phyloP scores from a whole-genome alignment of 768 basidiomycete genomes.

The Mycena vitilis region DNA sequence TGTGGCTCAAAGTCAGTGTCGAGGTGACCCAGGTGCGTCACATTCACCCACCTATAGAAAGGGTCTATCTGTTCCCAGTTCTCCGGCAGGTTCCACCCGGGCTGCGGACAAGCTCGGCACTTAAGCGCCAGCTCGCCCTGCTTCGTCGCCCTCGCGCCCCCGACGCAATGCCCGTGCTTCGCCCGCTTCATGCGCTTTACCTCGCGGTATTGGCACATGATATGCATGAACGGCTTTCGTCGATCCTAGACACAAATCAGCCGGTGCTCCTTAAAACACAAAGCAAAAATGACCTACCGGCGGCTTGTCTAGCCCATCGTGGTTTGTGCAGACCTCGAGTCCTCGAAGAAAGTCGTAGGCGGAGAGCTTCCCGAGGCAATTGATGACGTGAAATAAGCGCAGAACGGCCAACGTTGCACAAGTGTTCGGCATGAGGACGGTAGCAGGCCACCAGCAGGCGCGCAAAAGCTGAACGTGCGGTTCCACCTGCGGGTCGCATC shows the following conservation, averaged over 20 bases:
- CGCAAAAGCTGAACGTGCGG: slow-evolving; percentile 14
- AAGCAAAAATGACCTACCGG: no score
- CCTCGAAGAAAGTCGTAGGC: slow-evolving; percentile 28
- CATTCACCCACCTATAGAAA: no score
- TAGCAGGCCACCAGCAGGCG: slow-evolving; percentile 29
- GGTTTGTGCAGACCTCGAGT: slow-evolving; percentile 5
- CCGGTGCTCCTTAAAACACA: no score
- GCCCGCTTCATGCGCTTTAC: slow-evolving; percentile 20
- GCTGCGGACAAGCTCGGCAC: slow-evolving; percentile 34
- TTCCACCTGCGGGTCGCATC: background rate
- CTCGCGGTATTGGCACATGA: slow-evolving; percentile 25
- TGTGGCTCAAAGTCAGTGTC: no score
- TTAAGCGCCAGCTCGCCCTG: slow-evolving; percentile 19
- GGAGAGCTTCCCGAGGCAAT: slow-evolving; percentile 26
- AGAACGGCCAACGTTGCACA: slow-evolving; percentile 19
- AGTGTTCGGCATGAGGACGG: slow-evolving; percentile 13
- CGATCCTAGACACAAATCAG: slow-evolving; percentile 11
- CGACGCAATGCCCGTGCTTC: slow-evolving; percentile 22
- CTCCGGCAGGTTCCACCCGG: slow-evolving; percentile 14
- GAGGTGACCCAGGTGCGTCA: no score
- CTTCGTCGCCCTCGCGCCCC: slow-evolving; percentile 9
- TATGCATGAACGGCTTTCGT: slow-evolving; percentile 24
- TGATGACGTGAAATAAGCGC: slow-evolving; percentile 21
- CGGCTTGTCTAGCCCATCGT: background rate
- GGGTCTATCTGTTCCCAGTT: no score